phyloP scores from a whole-genome alignment of 1,139 yeast genomes.

The Sugiyamaella neomexicana region DNA sequence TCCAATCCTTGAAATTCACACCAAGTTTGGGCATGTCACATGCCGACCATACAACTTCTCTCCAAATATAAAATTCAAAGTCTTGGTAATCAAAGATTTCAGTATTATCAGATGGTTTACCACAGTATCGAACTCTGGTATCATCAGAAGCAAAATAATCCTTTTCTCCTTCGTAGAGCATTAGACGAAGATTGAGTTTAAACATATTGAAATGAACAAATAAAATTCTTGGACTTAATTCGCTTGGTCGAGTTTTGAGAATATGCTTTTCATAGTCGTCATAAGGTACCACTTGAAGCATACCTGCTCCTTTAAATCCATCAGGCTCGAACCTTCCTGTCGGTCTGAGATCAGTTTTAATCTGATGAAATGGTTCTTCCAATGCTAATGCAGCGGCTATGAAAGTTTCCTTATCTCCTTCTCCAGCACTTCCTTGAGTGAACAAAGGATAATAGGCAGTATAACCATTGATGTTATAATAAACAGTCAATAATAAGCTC shows the following conservation, averaged over 20 bases:
- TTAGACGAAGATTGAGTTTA: slow-evolving; percentile 54
- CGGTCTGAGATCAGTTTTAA: slow-evolving; percentile 55
- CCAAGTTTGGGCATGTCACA: slow-evolving; percentile 48
- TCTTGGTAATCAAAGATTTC: slow-evolving; percentile 44
- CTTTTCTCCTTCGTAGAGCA: slow-evolving; percentile 23
- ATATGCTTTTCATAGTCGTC: slow-evolving; percentile 48
- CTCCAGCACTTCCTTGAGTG: slow-evolving; percentile 84
- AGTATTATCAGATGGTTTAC: slow-evolving; percentile 50
- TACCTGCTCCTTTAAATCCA: slow-evolving; percentile 59
- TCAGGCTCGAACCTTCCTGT: slow-evolving; percentile 33
- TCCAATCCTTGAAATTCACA: slow-evolving; percentile 48
- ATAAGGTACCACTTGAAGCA: slow-evolving; percentile 70
- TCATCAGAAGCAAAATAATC: slow-evolving; percentile 45
- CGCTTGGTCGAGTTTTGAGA: slow-evolving; percentile 37
- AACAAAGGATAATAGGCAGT: slow-evolving; percentile 73
- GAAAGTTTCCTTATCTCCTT: slow-evolving; percentile 87
- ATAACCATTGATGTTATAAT: slow-evolving; percentile 79
- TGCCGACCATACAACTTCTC: slow-evolving; percentile 54
- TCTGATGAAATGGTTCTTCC: slow-evolving; percentile 62
- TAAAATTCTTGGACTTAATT: slow-evolving; percentile 27
- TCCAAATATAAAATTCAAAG: slow-evolving; percentile 63
- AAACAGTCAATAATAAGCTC: slow-evolving; percentile 63
- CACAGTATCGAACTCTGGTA: slow-evolving; percentile 53
- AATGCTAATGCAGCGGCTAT: slow-evolving; percentile 72
- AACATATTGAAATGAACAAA: slow-evolving; percentile 69